Evolutionary conservation across 2,329 filamentous ascomycete species (phyloP).

Genomic region (Penicillium sp.): DNA sequence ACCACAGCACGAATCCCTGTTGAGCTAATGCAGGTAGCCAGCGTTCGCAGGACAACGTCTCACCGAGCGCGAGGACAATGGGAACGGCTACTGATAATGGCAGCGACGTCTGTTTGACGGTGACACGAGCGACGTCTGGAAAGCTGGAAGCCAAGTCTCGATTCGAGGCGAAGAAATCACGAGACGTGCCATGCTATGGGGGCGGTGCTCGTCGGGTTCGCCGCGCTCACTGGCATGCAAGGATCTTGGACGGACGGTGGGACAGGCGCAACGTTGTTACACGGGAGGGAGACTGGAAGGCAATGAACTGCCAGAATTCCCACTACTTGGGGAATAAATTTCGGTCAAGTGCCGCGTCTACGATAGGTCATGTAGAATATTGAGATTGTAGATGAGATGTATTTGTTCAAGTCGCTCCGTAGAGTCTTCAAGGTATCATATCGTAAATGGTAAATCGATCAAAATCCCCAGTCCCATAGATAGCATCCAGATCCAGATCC

Average conservation of each 20-base stretch:
- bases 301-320: too few species aligned
- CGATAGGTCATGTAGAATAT: too few species aligned
- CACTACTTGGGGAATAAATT: too few species aligned
- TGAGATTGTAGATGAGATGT: background rate
- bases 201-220: constrained; percentile 4
- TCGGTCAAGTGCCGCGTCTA: too few species aligned
- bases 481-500: constrained; percentile 1
- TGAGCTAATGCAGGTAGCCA: background rate
- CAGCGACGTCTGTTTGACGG: background rate
- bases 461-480: constrained; percentile 8
- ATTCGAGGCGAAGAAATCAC: constrained; percentile 6
- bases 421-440: constrained; percentile 26
- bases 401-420: constrained; percentile 14
- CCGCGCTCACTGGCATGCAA: background rate
- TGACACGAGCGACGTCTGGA: background rate
- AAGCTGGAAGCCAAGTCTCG: background rate
- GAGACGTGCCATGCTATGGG: constrained; percentile 7
- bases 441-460: constrained; percentile 21
- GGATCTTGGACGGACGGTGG: constrained; percentile 1
- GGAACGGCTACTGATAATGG: background rate
- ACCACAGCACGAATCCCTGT: background rate
- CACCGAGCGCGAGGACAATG: background rate
- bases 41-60: background rate
- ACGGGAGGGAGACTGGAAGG: constrained; percentile 4
- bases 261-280: constrained; percentile 17